Evolutionary conservation across 495 filamentous ascomycete species (phyloP).

Genomic region (Penicillium simplicissimum): DNA sequence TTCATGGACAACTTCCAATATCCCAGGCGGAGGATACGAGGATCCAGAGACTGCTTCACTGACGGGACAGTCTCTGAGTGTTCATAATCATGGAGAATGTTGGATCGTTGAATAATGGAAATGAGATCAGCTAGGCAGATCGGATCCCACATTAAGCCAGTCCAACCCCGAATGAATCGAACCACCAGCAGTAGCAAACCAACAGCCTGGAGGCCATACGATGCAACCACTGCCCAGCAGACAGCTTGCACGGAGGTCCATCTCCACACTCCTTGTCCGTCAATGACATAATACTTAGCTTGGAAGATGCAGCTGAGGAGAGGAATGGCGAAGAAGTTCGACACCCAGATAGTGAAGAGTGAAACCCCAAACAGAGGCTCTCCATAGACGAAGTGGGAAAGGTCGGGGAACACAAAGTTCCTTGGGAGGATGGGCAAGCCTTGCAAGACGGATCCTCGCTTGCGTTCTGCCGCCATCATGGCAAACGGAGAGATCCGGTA

Average conservation of each 20-base stretch:
- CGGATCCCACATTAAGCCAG: slow-evolving; percentile 84
- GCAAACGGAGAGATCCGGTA: slow-evolving; percentile 77
- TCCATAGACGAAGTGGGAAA: slow-evolving; percentile 56
- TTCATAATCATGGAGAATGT: slow-evolving; percentile 68
- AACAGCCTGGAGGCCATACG: slow-evolving; percentile 67
- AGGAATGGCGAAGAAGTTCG: slow-evolving; percentile 62
- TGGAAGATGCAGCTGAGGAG: slow-evolving; percentile 67
- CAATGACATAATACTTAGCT: slow-evolving; percentile 49
- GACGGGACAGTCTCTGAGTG: slow-evolving; percentile 55
- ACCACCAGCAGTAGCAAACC: slow-evolving; percentile 56
- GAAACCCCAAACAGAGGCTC: slow-evolving; percentile 56
- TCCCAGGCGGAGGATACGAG: slow-evolving; percentile 66
- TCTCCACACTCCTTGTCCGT: slow-evolving; percentile 56
- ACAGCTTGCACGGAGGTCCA: slow-evolving; percentile 78
- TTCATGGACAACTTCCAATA: slow-evolving; percentile 75
- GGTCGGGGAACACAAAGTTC: slow-evolving; percentile 60
- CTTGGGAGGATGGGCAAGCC: slow-evolving; percentile 44
- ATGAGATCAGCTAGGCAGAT: slow-evolving; percentile 77
- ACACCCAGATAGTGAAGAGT: slow-evolving; percentile 60
- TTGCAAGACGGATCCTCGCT: slow-evolving; percentile 40
- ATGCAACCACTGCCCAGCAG: slow-evolving; percentile 73
- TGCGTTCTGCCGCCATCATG: slow-evolving; percentile 62
- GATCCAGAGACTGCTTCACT: slow-evolving; percentile 46
- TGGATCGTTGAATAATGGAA: slow-evolving; percentile 74
- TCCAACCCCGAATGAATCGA: slow-evolving; percentile 51